Percentiles rank a stretch among this genome's conserved stretches.
These are phyloP conservation scores for Chlorencoelia australis DNA, from an alignment of 2,329 filamentous ascomycete species.

Conservation along the genomic window DNA sequence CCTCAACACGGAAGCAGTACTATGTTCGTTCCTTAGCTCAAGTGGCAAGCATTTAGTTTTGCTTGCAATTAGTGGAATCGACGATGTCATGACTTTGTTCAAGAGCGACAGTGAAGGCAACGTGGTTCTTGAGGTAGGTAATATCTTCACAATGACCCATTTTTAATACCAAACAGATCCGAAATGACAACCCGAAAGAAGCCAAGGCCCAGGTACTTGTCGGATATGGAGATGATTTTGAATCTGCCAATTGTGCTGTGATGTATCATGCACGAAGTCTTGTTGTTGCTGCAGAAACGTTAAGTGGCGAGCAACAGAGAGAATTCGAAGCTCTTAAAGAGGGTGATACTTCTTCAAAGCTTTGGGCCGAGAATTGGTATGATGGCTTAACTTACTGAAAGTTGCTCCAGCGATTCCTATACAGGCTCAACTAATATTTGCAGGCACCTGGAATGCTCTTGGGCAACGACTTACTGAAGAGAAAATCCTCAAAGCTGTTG, in stretches of 20 bases:
- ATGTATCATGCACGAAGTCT: conserved; percentile 79
- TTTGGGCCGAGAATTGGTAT: conserved; percentile 79
- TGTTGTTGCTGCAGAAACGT: conserved; percentile 37
- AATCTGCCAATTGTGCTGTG: conserved; percentile 65
- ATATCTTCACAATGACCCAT: conserved; percentile 11
- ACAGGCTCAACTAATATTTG: neutral
- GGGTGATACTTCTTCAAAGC: conserved; percentile 36
- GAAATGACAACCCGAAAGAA: conserved; percentile 54
- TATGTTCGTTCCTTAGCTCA: conserved; percentile 65
- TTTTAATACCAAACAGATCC: conserved; percentile 32
- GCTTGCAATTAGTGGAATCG: conserved; percentile 65
- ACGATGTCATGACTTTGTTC: conserved; percentile 61
- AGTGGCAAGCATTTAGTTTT: conserved; percentile 68
- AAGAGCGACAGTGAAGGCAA: conserved; percentile 54
- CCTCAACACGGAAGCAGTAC: conserved; percentile 66
- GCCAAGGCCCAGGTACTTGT: conserved; percentile 55
- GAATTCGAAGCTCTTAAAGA: conserved; percentile 38
- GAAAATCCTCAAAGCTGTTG: conserved; percentile 67
- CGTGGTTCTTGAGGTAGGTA: conserved; percentile 51
- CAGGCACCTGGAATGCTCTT: conserved; percentile 84
- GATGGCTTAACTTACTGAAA: conserved; percentile 82
- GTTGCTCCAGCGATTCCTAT: neutral
- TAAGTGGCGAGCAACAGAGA: conserved; percentile 33
- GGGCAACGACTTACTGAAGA: conserved; percentile 74
- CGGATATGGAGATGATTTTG: conserved; percentile 62